Conservation (phyloP, 1,284 basidiomycete genomes). For the Ceraceosorus guamensis region DNA sequence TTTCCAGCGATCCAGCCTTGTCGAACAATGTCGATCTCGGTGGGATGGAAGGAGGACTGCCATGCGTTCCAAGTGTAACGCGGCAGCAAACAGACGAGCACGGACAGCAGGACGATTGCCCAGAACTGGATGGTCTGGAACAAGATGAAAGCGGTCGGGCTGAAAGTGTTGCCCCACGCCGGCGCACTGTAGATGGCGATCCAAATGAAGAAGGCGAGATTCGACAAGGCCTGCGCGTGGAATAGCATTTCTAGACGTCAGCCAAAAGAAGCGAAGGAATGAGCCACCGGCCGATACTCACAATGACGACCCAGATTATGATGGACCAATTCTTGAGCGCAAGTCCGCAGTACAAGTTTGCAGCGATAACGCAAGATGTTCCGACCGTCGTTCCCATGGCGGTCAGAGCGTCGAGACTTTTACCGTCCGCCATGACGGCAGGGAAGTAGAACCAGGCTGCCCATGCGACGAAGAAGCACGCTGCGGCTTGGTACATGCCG, state of each 20-base stretch:
- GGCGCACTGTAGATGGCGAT: conserved; percentile 31
- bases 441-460: conserved; percentile 61
- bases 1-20: conserved; percentile 37
- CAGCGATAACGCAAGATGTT: conserved; percentile 74
- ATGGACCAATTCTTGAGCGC: conserved; percentile 10
- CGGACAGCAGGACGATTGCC: conserved; percentile 29
- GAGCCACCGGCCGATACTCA: too few species aligned
- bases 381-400: conserved; percentile 91
- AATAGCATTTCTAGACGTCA: too few species aligned
- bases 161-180: conserved; percentile 23
- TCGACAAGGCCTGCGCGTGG: too few species aligned
- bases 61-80: conserved; percentile 33
- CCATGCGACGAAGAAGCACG: conserved; percentile 86
- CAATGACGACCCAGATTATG: conserved; percentile 34
- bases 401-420: conserved; percentile 55
- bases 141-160: conserved; percentile 27
- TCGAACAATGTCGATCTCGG: conserved; percentile 36
- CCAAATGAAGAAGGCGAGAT: conserved; percentile 37
- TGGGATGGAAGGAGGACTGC: conserved; percentile 28
- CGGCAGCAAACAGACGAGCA: conserved; percentile 31
- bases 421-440: conserved; percentile 23
- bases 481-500: conserved; percentile 81
- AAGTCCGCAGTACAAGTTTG: conserved; percentile 55
- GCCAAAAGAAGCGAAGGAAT: too few species aligned
- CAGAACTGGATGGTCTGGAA: conserved; percentile 35